Evolutionary conservation across 345 rosid genomes (phyloP).

Genomic region (Rhizophora mangle): DNA sequence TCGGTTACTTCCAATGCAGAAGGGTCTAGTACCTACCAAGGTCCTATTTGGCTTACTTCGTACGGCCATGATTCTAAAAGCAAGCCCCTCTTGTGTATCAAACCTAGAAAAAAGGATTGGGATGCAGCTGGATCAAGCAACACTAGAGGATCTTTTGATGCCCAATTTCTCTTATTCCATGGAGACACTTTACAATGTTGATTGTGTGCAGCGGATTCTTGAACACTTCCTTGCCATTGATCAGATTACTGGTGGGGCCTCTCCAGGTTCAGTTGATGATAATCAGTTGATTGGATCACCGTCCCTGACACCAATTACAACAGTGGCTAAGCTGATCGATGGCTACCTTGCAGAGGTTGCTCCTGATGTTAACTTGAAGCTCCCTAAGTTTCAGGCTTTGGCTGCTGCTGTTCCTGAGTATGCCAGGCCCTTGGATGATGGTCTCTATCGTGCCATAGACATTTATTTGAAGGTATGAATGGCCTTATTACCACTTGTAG

Average conservation of each 20-base stretch:
- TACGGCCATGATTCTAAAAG: conserved; percentile 73
- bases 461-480: conserved; percentile 80
- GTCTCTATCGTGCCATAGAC: conserved; percentile 94
- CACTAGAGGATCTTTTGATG: conserved; percentile 89
- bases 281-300: conserved; percentile 83
- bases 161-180: conserved; percentile 80
- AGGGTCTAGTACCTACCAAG: conserved; percentile 73
- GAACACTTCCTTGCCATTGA: conserved; percentile 84
- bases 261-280: conserved; percentile 79
- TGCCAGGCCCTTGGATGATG: conserved; percentile 87
- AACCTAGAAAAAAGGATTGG: conserved; percentile 84
- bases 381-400: conserved; percentile 87
- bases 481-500: neutral
- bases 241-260: conserved; percentile 73
- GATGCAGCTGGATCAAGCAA: conserved; percentile 95
- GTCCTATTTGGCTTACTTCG: conserved; percentile 81
- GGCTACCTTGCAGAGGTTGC: conserved; percentile 99
- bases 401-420: conserved; percentile 88
- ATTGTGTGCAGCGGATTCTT: conserved; percentile 78
- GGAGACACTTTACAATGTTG: conserved; percentile 92
- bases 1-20: conserved; percentile 65
- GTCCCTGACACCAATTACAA: conserved; percentile 69
- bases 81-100: conserved; percentile 56
- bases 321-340: conserved; percentile 90
- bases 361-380: conserved; percentile 88